Percentiles rank a stretch among this genome's conserved stretches.
These are phyloP conservation scores for Diplodia intermedia DNA, from an alignment of 2,329 filamentous ascomycete species.

Conservation along the genomic window DNA sequence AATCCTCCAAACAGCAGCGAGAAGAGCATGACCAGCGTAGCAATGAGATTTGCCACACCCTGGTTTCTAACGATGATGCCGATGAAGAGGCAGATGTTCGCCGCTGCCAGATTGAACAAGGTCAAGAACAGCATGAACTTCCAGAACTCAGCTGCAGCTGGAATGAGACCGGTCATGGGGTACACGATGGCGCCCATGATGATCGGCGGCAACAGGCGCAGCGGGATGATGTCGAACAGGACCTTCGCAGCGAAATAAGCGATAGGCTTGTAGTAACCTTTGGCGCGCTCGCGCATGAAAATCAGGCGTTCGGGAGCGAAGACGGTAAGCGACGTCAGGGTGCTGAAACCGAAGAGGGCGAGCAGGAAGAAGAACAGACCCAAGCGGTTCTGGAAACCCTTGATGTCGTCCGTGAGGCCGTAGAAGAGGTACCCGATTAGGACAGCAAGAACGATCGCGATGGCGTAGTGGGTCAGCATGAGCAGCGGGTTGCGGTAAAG, in stretches of 20 bases:
- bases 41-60: conserved; percentile 90
- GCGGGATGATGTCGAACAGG: conserved; percentile 94
- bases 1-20: conserved; percentile 93
- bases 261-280: conserved; percentile 92
- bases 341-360: conserved; percentile 95
- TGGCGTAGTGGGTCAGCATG: conserved; percentile 98
- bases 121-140: conserved; percentile 92
- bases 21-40: conserved; percentile 96
- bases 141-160: conserved; percentile 82
- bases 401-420: conserved; percentile 92
- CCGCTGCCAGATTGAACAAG: conserved; percentile 93
- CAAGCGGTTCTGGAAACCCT: conserved; percentile 95
- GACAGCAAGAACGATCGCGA: conserved; percentile 91
- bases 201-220: conserved; percentile 92
- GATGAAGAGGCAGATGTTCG: conserved; percentile 93
- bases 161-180: conserved; percentile 92
- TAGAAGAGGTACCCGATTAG: conserved; percentile 97
- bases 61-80: conserved; percentile 93
- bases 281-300: conserved; percentile 91
- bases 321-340: conserved; percentile 88
- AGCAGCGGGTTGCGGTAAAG: conserved; percentile 96
- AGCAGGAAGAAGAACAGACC: conserved; percentile 98
- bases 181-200: conserved; percentile 97
- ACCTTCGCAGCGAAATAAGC: conserved; percentile 96
- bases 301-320: conserved; percentile 90